Conservation (phyloP, 176 grass and related monocot species). For the Oryza rufipogon region DNA sequence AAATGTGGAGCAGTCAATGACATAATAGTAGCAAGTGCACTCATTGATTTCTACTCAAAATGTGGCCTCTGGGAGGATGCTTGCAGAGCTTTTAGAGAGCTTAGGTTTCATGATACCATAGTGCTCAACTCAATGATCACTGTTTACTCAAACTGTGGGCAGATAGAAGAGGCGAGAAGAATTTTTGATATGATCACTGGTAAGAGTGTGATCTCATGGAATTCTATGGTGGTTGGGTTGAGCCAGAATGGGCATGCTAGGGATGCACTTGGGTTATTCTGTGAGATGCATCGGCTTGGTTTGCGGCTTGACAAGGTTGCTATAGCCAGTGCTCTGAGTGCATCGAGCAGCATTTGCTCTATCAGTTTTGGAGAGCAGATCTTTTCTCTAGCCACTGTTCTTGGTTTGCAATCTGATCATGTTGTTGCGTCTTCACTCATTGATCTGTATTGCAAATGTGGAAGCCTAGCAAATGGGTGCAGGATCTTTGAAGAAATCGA, state of each 20-base stretch:
- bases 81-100: constrained; percentile 56
- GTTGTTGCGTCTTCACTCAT: constrained; percentile 57
- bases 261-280: constrained; percentile 61
- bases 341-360: constrained; percentile 65
- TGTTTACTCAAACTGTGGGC: constrained; percentile 67
- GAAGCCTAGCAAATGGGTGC: constrained; percentile 49
- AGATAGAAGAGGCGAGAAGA: constrained; percentile 55
- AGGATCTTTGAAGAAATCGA: constrained; percentile 44
- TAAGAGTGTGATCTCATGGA: constrained; percentile 80
- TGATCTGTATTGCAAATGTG: constrained; percentile 85
- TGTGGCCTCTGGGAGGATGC: constrained; percentile 71
- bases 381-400: constrained; percentile 52
- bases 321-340: constrained; percentile 73
- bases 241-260: constrained; percentile 61
- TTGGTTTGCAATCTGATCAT: constrained; percentile 54
- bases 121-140: constrained; percentile 76
- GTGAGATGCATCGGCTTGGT: constrained; percentile 49
- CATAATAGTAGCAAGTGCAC: constrained; percentile 63
- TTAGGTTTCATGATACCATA: constrained; percentile 61
- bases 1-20: constrained; percentile 55
- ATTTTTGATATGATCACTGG: constrained; percentile 52
- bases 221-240: constrained; percentile 74
- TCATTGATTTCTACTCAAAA: constrained; percentile 82
- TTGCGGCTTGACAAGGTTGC: constrained; percentile 59
- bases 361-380: constrained; percentile 65